Base-by-base conservation (phyloP, 2,329 filamentous ascomycete genomes). In the Colletotrichum sansevieriae region DNA sequence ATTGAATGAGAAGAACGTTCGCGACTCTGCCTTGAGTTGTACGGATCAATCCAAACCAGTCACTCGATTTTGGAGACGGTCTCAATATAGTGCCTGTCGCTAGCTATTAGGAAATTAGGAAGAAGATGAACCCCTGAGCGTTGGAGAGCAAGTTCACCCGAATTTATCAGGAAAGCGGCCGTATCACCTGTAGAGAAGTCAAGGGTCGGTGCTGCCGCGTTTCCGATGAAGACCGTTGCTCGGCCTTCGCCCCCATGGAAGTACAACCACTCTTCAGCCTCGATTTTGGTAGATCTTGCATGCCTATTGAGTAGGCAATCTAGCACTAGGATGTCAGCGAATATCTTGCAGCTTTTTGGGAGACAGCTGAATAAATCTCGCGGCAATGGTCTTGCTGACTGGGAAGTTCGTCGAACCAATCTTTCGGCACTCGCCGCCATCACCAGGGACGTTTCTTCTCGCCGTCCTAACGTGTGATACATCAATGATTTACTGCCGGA, bases 221-320 rank as follows among this genome's bases (percentile, higher is more conserved):
- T 85, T 7, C 89, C 90, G 55, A 88, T 87, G 75, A 91, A 92
- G 3, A 91, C 87, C 0, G 89, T 91, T 0, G 89, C 90, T 29
- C 86, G 85, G 0, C 81, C 90, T 2, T 82, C 78, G 25, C 90
- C 90, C 68, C 86, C 81, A 75, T 91, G 88, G 80, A 92, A 92
- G 78, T 91, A 92, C 2, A 92, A 78, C 90, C 90, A 92, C 76
- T 92, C 90, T 72, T 91, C 88, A 5, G 88, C 87, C 86, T 90
- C 66, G 29, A 4, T 10, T 3, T 22, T n/a, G 20, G 25, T 39
- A 60, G 44, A 37, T 11, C 15, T 25, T 33, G 3, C 6, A 22
- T 13, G 18, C 15, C 33, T 35, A 67, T 60, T 54, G 18, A 43
- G 51, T 11, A 11, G 25, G 20, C 84, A 78, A 76, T 89, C 87